Evolutionary conservation across 306 rosid species (phyloP).

Genomic region (Trichosanthes cucumerina): DNA sequence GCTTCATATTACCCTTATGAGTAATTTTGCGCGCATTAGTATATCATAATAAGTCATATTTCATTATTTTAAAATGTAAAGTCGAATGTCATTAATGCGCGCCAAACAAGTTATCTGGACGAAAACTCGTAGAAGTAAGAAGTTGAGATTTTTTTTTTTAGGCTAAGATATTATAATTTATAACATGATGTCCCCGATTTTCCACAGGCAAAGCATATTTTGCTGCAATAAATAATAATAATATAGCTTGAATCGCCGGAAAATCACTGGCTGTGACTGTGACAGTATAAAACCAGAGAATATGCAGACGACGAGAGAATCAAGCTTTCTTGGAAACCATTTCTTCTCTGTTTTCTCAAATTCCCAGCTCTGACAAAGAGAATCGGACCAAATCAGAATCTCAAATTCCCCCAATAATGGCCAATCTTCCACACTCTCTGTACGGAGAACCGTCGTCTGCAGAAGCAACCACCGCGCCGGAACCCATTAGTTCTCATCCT

Average conservation of each 20-base stretch:
- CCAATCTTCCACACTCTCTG: conserved; percentile 6
- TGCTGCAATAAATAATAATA: background rate
- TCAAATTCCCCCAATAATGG: background rate
- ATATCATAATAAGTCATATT: no score
- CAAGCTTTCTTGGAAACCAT: background rate
- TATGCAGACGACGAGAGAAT: background rate
- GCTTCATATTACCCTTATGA: no score
- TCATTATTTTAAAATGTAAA: no score
- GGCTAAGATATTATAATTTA: no score
- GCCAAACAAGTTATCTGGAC: no score
- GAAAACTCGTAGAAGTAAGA: no score
- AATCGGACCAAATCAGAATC: background rate
- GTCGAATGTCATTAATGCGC: no score
- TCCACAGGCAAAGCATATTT: no score
- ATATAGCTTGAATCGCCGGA: background rate
- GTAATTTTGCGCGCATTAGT: no score
- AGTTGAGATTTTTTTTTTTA: no score
- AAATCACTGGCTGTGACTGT: background rate
- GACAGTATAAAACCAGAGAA: conserved; percentile 5
- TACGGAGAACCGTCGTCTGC: background rate
- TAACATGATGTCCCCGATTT: no score
- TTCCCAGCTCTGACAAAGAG: background rate
- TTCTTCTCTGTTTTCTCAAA: background rate
- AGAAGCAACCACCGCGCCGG: conserved; percentile 1
- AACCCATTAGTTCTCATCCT: background rate